These are phyloP conservation scores for Trichocomaceae sp. DNA, from an alignment of 2,329 filamentous ascomycete genomes.

Conservation along the genomic window DNA sequence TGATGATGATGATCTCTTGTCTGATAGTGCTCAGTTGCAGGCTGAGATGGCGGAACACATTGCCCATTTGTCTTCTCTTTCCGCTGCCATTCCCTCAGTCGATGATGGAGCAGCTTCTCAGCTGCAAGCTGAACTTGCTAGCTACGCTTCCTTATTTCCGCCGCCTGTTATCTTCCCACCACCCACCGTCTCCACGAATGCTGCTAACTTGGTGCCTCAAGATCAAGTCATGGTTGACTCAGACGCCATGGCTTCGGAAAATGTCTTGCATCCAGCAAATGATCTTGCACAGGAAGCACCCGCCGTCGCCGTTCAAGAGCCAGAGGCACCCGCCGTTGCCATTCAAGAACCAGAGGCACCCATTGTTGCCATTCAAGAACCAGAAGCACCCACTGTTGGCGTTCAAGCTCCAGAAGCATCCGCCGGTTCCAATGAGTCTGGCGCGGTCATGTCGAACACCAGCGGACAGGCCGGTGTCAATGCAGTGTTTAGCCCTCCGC, in stretches of 20 bases:
- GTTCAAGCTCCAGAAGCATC: background rate
- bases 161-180: background rate
- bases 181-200: background rate
- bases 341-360: background rate
- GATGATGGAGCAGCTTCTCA: constrained; percentile 3
- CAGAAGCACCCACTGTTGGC: background rate
- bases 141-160: background rate
- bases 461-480: background rate
- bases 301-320: background rate
- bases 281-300: background rate
- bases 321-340: background rate
- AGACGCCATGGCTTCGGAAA: background rate
- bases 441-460: background rate
- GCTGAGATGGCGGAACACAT: background rate
- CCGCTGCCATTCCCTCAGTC: background rate
- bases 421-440: background rate
- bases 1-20: background rate
- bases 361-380: no score
- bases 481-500: background rate
- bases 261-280: background rate
- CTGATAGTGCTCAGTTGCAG: constrained; percentile 1
- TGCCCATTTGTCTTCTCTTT: background rate
- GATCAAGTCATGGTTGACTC: background rate
- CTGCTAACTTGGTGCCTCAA: background rate
- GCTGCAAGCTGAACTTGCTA: constrained; percentile 9